A percentile compares a stretch with the other conserved stretches of the same genome.
Evolutionary conservation across 441 rosid genomes (phyloP).

Genomic region (Dalechampia spathulata): DNA sequence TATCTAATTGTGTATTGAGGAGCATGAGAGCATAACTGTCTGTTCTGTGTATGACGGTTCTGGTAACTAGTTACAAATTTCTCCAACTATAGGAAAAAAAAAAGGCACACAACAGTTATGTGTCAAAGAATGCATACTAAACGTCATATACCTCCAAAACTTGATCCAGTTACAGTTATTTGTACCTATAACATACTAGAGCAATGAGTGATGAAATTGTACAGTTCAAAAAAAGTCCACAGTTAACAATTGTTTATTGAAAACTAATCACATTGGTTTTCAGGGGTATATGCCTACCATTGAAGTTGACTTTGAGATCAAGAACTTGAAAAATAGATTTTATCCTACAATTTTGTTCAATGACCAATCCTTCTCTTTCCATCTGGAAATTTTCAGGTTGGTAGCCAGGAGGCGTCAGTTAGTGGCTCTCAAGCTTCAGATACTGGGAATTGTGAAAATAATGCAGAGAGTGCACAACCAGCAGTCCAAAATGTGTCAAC

Average conservation of each 20-base stretch:
- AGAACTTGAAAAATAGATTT: not conserved
- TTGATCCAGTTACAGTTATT: not conserved
- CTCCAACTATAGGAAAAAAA: not conserved
- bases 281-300: not conserved
- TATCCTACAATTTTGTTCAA: constrained; percentile 2
- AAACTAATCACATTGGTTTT: not conserved
- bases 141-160: not conserved
- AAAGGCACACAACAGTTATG: not conserved
- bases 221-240: not conserved
- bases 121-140: not conserved
- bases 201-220: not conserved
- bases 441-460: constrained; percentile 47
- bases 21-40: not conserved
- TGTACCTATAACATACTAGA: not conserved
- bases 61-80: not conserved
- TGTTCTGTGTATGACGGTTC: not conserved
- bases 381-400: constrained; percentile 39
- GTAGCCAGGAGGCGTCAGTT: constrained; percentile 46
- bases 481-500: constrained; percentile 38
- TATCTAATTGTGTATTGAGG: not conserved
- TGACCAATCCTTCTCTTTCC: constrained; percentile 7
- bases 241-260: not conserved
- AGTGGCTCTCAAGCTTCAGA: constrained; percentile 47
- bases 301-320: not conserved
- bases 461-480: constrained; percentile 33